These are phyloP conservation scores for Rosa lucieae DNA, from an alignment of 306 rosid genomes.

Conservation along the genomic window DNA sequence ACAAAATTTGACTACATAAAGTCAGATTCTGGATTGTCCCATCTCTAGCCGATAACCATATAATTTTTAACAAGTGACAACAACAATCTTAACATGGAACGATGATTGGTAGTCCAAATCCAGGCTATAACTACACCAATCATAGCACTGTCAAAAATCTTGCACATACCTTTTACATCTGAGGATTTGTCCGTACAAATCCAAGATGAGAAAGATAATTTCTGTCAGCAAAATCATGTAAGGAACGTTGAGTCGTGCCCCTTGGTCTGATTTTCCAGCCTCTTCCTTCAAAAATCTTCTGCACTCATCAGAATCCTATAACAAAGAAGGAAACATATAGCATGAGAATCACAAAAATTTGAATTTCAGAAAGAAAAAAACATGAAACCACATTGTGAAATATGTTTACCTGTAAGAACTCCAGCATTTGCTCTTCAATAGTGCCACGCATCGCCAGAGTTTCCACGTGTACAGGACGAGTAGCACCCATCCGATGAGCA, in stretches of 20 bases:
- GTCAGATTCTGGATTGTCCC: neutral
- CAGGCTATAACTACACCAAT: neutral
- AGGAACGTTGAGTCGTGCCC: slow-evolving; percentile 65
- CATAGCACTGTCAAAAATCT: neutral
- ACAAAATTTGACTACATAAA: neutral
- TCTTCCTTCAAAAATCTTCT: slow-evolving; percentile 57
- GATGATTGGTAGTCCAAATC: no score
- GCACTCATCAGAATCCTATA: slow-evolving; percentile 66
- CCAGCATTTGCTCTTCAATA: slow-evolving; percentile 95
- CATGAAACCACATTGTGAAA: neutral
- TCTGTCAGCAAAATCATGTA: slow-evolving; percentile 90
- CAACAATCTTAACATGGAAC: neutral
- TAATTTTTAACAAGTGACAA: neutral
- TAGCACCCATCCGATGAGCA: slow-evolving; percentile 99
- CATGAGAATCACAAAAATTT: slow-evolving; percentile 6
- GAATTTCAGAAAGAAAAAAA: neutral
- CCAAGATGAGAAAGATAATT: slow-evolving; percentile 67
- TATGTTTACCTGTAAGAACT: slow-evolving; percentile 64
- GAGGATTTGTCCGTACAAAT: slow-evolving; percentile 58
- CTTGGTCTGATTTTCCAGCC: slow-evolving; percentile 47
- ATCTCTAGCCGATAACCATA: neutral
- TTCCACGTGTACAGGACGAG: slow-evolving; percentile 89
- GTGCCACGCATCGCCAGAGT: slow-evolving; percentile 91
- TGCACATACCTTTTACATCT: slow-evolving; percentile 42
- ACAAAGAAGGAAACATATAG: slow-evolving; percentile 23